Evolutionary conservation across 202 grass and related monocot genomes (phyloP).

Genomic region (Bolboschoenoplectus hybrid): DNA sequence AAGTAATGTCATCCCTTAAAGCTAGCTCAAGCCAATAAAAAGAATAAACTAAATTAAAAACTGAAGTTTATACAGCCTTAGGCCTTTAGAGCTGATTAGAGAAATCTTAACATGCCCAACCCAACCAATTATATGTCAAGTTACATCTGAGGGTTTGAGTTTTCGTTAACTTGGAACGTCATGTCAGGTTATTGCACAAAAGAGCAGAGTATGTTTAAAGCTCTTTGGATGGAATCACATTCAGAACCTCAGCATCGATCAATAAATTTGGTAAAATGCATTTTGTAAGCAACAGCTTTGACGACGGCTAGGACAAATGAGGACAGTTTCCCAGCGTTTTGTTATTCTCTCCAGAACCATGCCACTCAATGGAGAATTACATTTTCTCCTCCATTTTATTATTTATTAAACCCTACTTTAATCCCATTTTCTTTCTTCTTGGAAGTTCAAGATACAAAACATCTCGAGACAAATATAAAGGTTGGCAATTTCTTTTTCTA

Average conservation of each 20-base stretch:
- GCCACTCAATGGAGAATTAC: background rate
- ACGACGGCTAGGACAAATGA: background rate
- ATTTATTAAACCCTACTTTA: conserved; percentile 2
- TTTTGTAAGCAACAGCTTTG: background rate
- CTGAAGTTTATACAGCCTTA: background rate
- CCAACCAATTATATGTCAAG: background rate
- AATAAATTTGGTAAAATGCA: conserved; percentile 16
- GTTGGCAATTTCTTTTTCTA: background rate
- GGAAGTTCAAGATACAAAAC: background rate
- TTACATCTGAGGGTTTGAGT: background rate
- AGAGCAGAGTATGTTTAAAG: background rate
- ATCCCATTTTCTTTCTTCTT: background rate
- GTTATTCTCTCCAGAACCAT: background rate
- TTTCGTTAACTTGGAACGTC: background rate
- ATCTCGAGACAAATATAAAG: background rate
- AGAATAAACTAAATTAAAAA: background rate
- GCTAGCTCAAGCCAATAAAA: background rate
- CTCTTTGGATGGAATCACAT: background rate
- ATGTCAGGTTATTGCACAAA: background rate
- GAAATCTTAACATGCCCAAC: background rate
- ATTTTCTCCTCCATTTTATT: background rate
- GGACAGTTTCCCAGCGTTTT: background rate
- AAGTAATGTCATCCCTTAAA: background rate
- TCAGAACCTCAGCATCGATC: background rate
- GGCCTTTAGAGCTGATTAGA: background rate